Percentiles rank a stretch among this genome's conserved stretches.
Evolutionary conservation across 345 rosid genomes (phyloP).

Genomic region (Litchi chinensis): DNA sequence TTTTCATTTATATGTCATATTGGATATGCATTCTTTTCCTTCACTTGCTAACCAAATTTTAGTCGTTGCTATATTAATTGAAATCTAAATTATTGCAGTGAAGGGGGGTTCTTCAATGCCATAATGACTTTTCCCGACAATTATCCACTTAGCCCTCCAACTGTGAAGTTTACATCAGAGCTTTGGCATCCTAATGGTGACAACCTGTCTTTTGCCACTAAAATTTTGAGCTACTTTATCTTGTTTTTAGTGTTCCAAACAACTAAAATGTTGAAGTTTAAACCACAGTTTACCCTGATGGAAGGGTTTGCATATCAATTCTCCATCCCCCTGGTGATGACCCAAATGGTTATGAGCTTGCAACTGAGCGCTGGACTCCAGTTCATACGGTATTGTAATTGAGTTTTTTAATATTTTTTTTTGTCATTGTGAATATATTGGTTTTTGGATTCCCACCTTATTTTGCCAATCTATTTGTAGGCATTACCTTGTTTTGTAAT

Average conservation of each 20-base stretch:
- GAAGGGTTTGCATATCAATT: conserved; percentile 85
- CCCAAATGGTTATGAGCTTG: conserved; percentile 93
- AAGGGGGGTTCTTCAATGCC: conserved; percentile 85
- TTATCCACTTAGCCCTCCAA: conserved; percentile 77
- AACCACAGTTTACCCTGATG: conserved; percentile 68
- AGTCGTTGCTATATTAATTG: background rate
- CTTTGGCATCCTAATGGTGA: conserved; percentile 94
- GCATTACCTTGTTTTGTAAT: background rate
- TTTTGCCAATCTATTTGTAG: background rate
- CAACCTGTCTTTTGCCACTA: conserved; percentile 13
- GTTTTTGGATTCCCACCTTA: background rate
- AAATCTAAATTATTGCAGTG: conserved; percentile 45
- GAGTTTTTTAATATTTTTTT: background rate
- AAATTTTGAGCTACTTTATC: background rate
- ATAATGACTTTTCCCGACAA: conserved; percentile 71
- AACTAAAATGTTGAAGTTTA: conserved; percentile 3
- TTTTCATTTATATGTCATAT: background rate
- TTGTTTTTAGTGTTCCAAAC: conserved; percentile 4
- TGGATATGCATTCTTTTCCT: background rate
- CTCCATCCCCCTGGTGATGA: conserved; percentile 97
- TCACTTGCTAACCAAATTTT: background rate
- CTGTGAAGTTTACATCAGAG: conserved; percentile 77
- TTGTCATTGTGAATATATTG: background rate
- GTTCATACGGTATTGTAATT: conserved; percentile 64
- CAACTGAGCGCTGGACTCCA: conserved; percentile 84